Conservation (phyloP, 257 asterid genomes). For the Solanum chmielewskii region DNA sequence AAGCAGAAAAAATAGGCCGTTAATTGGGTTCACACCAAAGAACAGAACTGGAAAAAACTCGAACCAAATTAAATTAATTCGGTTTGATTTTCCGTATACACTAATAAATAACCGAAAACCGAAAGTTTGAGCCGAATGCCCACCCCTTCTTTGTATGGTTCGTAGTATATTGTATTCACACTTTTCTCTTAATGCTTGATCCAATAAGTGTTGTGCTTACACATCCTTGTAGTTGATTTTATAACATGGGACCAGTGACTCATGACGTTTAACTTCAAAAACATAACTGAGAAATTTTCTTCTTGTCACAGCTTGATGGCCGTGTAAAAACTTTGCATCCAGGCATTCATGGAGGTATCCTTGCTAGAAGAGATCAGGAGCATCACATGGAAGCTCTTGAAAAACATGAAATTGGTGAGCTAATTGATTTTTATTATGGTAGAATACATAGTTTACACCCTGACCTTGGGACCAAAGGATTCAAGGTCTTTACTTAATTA, state of each 20-base stretch:
- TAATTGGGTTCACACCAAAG: not conserved
- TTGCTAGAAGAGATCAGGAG: constrained; percentile 86
- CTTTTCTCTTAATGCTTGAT: not conserved
- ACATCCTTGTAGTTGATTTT: not conserved
- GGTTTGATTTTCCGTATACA: not conserved
- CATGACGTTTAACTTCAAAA: not conserved
- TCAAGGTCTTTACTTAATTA: not conserved
- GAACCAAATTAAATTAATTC: not conserved
- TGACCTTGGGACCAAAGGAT: not conserved
- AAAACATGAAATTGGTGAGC: constrained; percentile 71
- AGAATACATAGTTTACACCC: not conserved
- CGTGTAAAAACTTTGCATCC: constrained; percentile 99
- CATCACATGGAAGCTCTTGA: constrained; percentile 92
- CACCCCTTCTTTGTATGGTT: not conserved
- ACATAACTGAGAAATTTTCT: not conserved
- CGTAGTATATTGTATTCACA: not conserved
- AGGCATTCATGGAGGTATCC: constrained; percentile 85
- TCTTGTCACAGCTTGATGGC: constrained; percentile 68
- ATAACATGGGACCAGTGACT: not conserved
- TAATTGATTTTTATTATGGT: not conserved
- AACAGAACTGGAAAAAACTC: not conserved
- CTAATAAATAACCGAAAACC: not conserved
- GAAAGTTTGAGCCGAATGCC: not conserved
- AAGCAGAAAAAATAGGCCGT: not conserved
- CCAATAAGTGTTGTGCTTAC: not conserved